Conservation (phyloP, 1,139 yeast genomes). For the Geotrichum cucujoidarum region DNA sequence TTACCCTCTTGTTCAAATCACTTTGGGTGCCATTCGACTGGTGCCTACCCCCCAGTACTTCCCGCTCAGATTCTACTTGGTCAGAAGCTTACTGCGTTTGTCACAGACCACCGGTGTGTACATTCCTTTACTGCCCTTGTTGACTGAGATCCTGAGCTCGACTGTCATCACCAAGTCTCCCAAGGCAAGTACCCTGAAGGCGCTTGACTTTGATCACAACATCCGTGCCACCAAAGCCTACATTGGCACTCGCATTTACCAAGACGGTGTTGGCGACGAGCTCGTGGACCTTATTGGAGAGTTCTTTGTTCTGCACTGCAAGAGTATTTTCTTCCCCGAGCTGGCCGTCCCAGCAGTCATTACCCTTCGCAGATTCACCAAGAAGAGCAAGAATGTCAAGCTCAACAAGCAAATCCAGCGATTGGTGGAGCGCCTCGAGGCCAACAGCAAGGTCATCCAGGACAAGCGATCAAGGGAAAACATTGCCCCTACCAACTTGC, state of each 20-base stretch:
- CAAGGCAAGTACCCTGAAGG: constrained; percentile 49
- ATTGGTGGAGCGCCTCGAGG: constrained; percentile 73
- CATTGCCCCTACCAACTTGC: constrained; percentile 77
- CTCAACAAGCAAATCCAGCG: constrained; percentile 74
- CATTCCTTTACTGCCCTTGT: constrained; percentile 83
- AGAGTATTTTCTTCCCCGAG: constrained; percentile 92
- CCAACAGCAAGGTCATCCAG: constrained; percentile 64
- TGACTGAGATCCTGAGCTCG: constrained; percentile 75
- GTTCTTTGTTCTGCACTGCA: constrained; percentile 74
- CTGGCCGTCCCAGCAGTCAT: constrained; percentile 80
- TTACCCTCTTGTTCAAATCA: constrained; percentile 93
- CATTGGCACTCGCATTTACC: constrained; percentile 78
- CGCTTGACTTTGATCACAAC: constrained; percentile 79
- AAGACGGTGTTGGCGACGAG: constrained; percentile 85
- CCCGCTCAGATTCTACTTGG: constrained; percentile 86
- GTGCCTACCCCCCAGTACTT: constrained; percentile 92
- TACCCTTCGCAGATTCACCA: constrained; percentile 72
- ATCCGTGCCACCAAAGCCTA: constrained; percentile 81
- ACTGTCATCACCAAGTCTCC: constrained; percentile 75
- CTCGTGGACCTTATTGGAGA: constrained; percentile 75
- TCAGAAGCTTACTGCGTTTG: constrained; percentile 74
- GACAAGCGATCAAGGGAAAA: constrained; percentile 56
- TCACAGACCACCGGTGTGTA: constrained; percentile 85
- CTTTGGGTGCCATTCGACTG: constrained; percentile 82
- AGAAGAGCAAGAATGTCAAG: constrained; percentile 57